Conservation (phyloP, 192 early-diverging fungal species). For the Powellomyces hirtus region DNA sequence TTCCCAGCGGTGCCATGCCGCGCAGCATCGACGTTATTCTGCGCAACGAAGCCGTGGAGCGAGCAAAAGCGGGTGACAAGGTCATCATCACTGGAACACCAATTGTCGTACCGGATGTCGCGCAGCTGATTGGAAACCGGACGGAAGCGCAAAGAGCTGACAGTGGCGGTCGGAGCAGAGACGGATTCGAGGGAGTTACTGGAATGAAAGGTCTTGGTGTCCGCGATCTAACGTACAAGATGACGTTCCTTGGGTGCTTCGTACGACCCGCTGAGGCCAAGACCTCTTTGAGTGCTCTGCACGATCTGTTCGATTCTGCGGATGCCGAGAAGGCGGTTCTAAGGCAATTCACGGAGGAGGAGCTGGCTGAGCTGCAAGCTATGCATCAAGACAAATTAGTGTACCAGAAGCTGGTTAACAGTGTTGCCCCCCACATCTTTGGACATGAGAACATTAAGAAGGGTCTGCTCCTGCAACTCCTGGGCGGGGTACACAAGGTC, state of each 20-base stretch:
- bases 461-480: slow-evolving; percentile 86
- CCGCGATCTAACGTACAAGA: slow-evolving; percentile 88
- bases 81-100: slow-evolving; percentile 84
- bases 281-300: slow-evolving; percentile 46
- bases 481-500: slow-evolving; percentile 94
- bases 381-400: slow-evolving; percentile 61
- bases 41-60: slow-evolving; percentile 88
- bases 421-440: slow-evolving; percentile 88
- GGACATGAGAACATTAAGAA: slow-evolving; percentile 96
- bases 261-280: slow-evolving; percentile 63
- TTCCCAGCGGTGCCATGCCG: slow-evolving; percentile 96
- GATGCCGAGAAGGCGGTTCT: slow-evolving; percentile 61
- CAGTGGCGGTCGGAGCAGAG: slow-evolving; percentile 34
- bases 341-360: slow-evolving; percentile 58
- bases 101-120: slow-evolving; percentile 90
- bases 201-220: slow-evolving; percentile 86
- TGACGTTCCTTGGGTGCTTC: slow-evolving; percentile 85
- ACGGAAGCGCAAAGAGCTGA: slow-evolving; percentile 59
- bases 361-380: slow-evolving; percentile 76
- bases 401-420: slow-evolving; percentile 75
- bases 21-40: slow-evolving; percentile 93
- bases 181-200: slow-evolving; percentile 77
- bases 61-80: slow-evolving; percentile 93
- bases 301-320: slow-evolving; percentile 59
- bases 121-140: slow-evolving; percentile 66